Evolutionary conservation across 2,329 filamentous ascomycete species (phyloP).

Genomic region (Monilinia aucupariae): DNA sequence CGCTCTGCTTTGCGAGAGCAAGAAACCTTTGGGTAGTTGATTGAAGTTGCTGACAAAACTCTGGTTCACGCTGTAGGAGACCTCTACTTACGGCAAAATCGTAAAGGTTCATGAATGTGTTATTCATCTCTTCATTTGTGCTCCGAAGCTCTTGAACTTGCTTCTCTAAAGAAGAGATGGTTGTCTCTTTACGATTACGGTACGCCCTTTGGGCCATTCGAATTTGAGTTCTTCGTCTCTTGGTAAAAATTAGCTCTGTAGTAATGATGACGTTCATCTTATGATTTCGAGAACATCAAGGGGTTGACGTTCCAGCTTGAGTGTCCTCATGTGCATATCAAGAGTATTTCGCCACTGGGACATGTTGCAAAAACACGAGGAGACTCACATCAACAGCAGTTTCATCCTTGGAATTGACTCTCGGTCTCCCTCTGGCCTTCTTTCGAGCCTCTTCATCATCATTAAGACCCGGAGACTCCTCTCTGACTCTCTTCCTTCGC

Average conservation of each 20-base stretch:
- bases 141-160: constrained; percentile 64
- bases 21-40: constrained; percentile 54
- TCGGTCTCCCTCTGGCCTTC: constrained; percentile 65
- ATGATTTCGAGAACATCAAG: not conserved
- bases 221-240: constrained; percentile 82
- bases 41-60: constrained; percentile 53
- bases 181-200: constrained; percentile 75
- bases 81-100: constrained; percentile 54
- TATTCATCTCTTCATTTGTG: constrained; percentile 68
- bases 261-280: not conserved
- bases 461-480: constrained; percentile 33
- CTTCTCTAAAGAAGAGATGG: constrained; percentile 67
- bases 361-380: constrained; percentile 2
- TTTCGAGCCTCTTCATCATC: constrained; percentile 47
- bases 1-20: constrained; percentile 45
- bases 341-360: not conserved
- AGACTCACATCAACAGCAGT: constrained; percentile 69
- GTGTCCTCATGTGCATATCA: not conserved
- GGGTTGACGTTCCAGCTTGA: not conserved
- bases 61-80: constrained; percentile 51
- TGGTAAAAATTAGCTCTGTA: constrained; percentile 20
- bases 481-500: constrained; percentile 37
- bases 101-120: constrained; percentile 62
- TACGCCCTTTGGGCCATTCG: constrained; percentile 82
- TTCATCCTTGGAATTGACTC: constrained; percentile 71